These are phyloP conservation scores for Cladosporium austrohemisphaericum DNA, from an alignment of 2,329 filamentous ascomycete species.

Conservation along the genomic window DNA sequence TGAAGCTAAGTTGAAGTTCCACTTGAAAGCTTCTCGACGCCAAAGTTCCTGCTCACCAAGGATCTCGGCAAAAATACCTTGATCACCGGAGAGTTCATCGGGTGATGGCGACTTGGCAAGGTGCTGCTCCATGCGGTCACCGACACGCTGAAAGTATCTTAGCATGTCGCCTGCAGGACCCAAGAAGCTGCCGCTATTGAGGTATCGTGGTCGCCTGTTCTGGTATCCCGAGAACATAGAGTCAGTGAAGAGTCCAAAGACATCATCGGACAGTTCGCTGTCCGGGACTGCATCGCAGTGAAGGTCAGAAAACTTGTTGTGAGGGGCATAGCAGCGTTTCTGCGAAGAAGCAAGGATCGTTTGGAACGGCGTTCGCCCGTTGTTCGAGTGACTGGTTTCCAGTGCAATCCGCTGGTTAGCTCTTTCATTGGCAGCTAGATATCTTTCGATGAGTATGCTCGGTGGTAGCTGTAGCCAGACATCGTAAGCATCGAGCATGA, in stretches of 20 bases:
- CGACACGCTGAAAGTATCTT: constrained; percentile 15
- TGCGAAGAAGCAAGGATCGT: constrained; percentile 4
- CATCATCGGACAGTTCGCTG: constrained; percentile 11
- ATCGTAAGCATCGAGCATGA: constrained; percentile 60
- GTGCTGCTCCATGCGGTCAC: constrained; percentile 3
- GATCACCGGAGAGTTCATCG: constrained; percentile 15
- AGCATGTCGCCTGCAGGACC: constrained; percentile 18
- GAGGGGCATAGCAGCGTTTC: constrained; percentile 7
- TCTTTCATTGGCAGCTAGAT: neutral
- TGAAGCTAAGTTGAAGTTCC: no score
- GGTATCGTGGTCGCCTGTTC: constrained; percentile 13
- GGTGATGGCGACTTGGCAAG: neutral
- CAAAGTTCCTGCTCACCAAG: constrained; percentile 20
- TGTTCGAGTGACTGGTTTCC: neutral
- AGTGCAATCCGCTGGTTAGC: neutral
- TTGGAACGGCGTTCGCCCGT: neutral
- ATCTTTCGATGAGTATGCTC: neutral
- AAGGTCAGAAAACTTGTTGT: constrained; percentile 8
- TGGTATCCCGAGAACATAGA: constrained; percentile 2
- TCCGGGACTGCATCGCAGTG: constrained; percentile 15
- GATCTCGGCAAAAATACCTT: constrained; percentile 19
- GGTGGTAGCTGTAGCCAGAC: constrained; percentile 6
- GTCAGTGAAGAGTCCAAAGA: constrained; percentile 15
- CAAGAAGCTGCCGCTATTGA: constrained; percentile 21
- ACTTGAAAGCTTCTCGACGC: neutral